These are phyloP conservation scores for Candida boidinii DNA, from an alignment of 805 yeast genomes.

Conservation along the genomic window DNA sequence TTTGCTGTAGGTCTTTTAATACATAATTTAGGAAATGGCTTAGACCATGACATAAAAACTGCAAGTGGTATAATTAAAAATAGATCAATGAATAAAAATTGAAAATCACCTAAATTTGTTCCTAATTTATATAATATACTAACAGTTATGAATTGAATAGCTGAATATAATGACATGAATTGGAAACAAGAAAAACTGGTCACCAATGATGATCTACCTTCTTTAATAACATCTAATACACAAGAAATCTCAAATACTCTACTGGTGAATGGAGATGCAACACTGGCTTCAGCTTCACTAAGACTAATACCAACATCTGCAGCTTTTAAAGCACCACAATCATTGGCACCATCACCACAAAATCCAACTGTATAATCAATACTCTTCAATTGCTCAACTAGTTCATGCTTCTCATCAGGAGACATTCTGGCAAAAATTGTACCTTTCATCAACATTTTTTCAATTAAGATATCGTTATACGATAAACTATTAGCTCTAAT, in stretches of 20 bases:
- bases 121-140: conserved; percentile 81
- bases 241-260: conserved; percentile 86
- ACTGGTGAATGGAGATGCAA: conserved; percentile 97
- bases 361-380: conserved; percentile 91
- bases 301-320: conserved; percentile 96
- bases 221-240: conserved; percentile 82
- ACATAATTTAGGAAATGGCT: conserved; percentile 54
- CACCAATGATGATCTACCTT: conserved; percentile 91
- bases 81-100: conserved; percentile 88
- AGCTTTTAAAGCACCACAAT: conserved; percentile 96
- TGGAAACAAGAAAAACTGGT: conserved; percentile 96
- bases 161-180: conserved; percentile 95
- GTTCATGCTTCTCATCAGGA: conserved; percentile 96
- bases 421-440: conserved; percentile 94
- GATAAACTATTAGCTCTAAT: no score
- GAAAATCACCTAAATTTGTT: conserved; percentile 92
- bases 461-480: conserved; percentile 29
- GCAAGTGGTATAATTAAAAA: conserved; percentile 90
- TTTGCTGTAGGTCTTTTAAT: conserved; percentile 89
- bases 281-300: conserved; percentile 97
- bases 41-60: conserved; percentile 95
- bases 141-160: conserved; percentile 89
- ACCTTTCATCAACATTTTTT: conserved; percentile 59
- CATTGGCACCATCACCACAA: conserved; percentile 99
- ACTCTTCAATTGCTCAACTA: conserved; percentile 77